Evolutionary conservation across 2,329 filamentous ascomycete species (phyloP).

Genomic region (Aspergillus ochraceoroseus): DNA sequence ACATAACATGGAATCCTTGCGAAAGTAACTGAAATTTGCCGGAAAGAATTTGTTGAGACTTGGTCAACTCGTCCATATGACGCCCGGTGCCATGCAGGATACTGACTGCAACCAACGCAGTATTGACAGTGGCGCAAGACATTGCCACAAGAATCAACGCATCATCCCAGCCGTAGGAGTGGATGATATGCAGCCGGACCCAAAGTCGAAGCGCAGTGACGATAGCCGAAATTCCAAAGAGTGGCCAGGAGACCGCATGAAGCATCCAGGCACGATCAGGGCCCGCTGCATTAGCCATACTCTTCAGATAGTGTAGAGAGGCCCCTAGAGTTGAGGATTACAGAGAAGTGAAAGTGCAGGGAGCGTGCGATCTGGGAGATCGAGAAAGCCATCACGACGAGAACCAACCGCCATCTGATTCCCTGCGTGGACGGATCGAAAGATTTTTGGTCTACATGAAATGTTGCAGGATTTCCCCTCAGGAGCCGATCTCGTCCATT

Average conservation of each 20-base stretch:
- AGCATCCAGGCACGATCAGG: conserved; percentile 12
- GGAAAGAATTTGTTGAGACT: not conserved
- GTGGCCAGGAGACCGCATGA: conserved; percentile 13
- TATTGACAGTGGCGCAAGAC: conserved; percentile 10
- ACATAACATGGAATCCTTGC: conserved; percentile 16
- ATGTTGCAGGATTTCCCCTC: too few relatives aligned
- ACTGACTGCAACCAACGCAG: conserved; percentile 3
- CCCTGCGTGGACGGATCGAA: too few relatives aligned
- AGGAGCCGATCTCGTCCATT: too few relatives aligned
- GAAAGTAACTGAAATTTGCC: conserved; percentile 14
- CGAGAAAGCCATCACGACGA: too few relatives aligned
- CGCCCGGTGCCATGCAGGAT: conserved; percentile 11
- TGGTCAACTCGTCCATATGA: conserved; percentile 3
- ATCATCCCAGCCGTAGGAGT: conserved; percentile 15
- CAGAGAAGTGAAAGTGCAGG: too few relatives aligned
- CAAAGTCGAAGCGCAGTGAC: conserved; percentile 6
- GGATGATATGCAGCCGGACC: conserved; percentile 9
- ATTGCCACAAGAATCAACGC: conserved; percentile 11
- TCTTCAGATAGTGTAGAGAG: too few relatives aligned
- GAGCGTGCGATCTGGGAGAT: too few relatives aligned
- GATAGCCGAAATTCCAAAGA: conserved; percentile 6
- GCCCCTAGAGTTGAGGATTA: too few relatives aligned
- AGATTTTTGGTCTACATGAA: too few relatives aligned
- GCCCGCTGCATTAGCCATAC: too few relatives aligned
- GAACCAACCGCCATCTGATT: too few relatives aligned